phyloP scores from a whole-genome alignment of 441 rosid species.

The Euphorbia corollata region DNA sequence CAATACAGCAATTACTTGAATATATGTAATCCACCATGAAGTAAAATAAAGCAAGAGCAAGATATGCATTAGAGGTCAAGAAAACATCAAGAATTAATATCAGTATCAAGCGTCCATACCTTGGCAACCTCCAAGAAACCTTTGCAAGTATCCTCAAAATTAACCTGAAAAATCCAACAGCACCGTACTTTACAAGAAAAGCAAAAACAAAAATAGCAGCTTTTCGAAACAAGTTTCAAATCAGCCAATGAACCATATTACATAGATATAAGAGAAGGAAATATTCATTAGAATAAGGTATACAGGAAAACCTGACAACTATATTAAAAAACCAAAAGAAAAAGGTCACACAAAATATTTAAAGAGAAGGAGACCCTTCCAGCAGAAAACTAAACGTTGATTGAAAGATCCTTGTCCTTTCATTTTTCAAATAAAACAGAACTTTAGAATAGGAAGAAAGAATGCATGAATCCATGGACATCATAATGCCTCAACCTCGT shows the following conservation, averaged over 20 bases:
- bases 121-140: background rate
- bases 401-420: too few relatives aligned
- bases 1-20: too few relatives aligned
- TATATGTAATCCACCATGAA: too few relatives aligned
- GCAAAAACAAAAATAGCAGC: background rate
- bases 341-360: too few relatives aligned
- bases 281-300: background rate
- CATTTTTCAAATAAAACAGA: too few relatives aligned
- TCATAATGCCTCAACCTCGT: background rate
- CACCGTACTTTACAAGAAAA: background rate
- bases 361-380: too few relatives aligned
- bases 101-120: background rate
- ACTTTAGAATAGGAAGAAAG: too few relatives aligned
- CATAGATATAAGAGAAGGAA: background rate
- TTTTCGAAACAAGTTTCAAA: background rate
- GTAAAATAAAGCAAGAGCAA: background rate
- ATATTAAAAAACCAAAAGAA: too few relatives aligned
- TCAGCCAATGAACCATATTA: too few relatives aligned
- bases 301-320: background rate
- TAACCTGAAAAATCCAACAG: background rate
- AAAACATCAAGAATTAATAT: background rate
- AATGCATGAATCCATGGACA: background rate
- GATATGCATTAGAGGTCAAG: background rate
- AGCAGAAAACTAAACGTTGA: too few relatives aligned
- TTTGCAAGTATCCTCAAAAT: background rate